Conservation (phyloP, 1,284 basidiomycete genomes). For the Phylloporus sp. region DNA sequence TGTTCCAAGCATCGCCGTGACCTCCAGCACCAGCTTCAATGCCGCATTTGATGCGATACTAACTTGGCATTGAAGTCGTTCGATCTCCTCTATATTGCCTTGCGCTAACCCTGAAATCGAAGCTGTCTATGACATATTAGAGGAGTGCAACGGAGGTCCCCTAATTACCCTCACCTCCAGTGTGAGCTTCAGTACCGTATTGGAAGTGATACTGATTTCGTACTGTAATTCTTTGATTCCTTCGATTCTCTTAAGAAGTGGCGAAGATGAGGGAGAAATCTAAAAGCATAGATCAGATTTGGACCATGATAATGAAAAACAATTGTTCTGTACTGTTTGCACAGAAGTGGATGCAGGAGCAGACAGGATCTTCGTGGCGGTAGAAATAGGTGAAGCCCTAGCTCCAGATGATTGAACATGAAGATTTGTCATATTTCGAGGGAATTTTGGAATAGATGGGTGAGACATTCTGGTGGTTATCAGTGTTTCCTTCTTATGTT, state of each 20-base stretch:
- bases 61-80: not conserved
- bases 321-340: too few species aligned
- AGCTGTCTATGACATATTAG: not conserved
- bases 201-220: not conserved
- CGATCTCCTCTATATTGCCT: not conserved
- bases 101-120: not conserved
- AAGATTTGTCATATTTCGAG: too few species aligned
- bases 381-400: too few species aligned
- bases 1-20: not conserved
- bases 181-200: not conserved
- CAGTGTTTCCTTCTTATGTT: too few species aligned
- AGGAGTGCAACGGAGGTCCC: not conserved
- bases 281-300: not conserved
- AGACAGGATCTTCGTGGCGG: too few species aligned
- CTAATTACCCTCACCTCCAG: not conserved
- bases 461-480: too few species aligned
- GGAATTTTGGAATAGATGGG: too few species aligned
- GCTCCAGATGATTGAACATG: too few species aligned
- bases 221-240: not conserved
- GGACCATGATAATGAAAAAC: too few species aligned
- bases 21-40: not conserved
- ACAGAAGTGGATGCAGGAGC: too few species aligned
- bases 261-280: not conserved
- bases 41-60: not conserved
- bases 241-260: not conserved